These are phyloP conservation scores for Cytospora paraplurivora DNA, from an alignment of 2,329 filamentous ascomycete species.

Conservation along the genomic window DNA sequence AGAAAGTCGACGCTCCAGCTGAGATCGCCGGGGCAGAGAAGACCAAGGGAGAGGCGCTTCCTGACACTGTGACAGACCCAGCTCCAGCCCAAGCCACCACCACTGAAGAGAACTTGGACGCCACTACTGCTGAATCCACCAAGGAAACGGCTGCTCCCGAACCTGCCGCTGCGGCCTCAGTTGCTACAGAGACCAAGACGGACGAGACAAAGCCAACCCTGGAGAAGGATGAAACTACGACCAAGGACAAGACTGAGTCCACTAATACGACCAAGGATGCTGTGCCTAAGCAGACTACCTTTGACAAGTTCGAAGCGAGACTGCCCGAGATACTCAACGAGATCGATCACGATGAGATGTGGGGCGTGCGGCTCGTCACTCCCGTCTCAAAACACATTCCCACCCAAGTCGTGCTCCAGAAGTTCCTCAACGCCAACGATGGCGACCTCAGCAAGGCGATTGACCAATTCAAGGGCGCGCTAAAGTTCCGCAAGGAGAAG, in stretches of 20 bases:
- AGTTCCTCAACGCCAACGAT: conserved; percentile 89
- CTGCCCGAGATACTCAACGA: conserved; percentile 60
- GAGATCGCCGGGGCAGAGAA: conserved; percentile 6
- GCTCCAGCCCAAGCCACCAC: conserved; percentile 6
- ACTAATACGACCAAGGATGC: neutral
- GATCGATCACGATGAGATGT: conserved; percentile 75
- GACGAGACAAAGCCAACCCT: conserved; percentile 9
- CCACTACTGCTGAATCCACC: neutral
- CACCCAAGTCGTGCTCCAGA: conserved; percentile 83
- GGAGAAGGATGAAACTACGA: neutral
- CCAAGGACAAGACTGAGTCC: neutral
- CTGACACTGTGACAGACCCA: conserved; percentile 6
- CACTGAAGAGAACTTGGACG: conserved; percentile 5
- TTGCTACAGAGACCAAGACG: neutral
- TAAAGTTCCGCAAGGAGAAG: conserved; percentile 80
- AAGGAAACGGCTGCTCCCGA: neutral
- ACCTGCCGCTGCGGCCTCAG: neutral
- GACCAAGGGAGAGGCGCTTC: neutral
- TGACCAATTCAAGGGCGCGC: conserved; percentile 75
- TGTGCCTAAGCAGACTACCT: conserved; percentile 36
- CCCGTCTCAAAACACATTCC: conserved; percentile 59
- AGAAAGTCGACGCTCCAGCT: conserved; percentile 5
- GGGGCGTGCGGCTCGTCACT: conserved; percentile 71
- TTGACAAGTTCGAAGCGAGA: conserved; percentile 59
- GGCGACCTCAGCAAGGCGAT: conserved; percentile 73